Percentiles rank a stretch among this genome's conserved stretches.
These are phyloP conservation scores for Trichoderma endophyticum DNA, from an alignment of 2,329 filamentous ascomycete genomes.

Conservation along the genomic window DNA sequence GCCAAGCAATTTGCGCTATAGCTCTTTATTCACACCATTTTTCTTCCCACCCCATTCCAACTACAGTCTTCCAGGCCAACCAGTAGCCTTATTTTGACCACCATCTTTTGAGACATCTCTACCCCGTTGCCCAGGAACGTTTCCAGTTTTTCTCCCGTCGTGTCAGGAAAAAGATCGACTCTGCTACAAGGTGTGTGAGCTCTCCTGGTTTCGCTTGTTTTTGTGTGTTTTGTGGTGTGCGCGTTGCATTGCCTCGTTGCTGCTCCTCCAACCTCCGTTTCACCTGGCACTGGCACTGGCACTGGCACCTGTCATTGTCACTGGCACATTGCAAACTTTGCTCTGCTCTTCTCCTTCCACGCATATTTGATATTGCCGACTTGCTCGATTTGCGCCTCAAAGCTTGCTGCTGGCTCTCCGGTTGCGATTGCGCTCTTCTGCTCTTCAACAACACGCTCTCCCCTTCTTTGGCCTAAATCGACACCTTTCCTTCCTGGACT, in stretches of 20 bases:
- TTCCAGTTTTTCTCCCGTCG: conserved; percentile 2
- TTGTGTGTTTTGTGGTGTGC: background rate
- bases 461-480: background rate
- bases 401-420: background rate
- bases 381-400: conserved; percentile 9
- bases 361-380: background rate
- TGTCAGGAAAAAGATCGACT: conserved; percentile 18
- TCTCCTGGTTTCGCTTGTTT: conserved; percentile 16
- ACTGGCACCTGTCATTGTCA: background rate
- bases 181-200: conserved; percentile 11
- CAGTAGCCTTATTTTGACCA: conserved; percentile 11
- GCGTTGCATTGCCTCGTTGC: conserved; percentile 14
- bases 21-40: conserved; percentile 26
- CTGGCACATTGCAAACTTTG: background rate
- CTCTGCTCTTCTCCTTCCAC: background rate
- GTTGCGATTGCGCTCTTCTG: background rate
- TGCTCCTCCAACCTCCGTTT: conserved; percentile 18
- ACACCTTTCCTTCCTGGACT: background rate
- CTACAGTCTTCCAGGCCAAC: conserved; percentile 1
- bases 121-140: conserved; percentile 26
- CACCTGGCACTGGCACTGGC: background rate
- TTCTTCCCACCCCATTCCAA: conserved; percentile 1
- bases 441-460: background rate
- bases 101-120: conserved; percentile 18
- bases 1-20: conserved; percentile 30